Percentiles rank a stretch among this genome's conserved stretches.
phyloP scores from a whole-genome alignment of 306 rosid genomes.

The Dryas alaskensis region DNA sequence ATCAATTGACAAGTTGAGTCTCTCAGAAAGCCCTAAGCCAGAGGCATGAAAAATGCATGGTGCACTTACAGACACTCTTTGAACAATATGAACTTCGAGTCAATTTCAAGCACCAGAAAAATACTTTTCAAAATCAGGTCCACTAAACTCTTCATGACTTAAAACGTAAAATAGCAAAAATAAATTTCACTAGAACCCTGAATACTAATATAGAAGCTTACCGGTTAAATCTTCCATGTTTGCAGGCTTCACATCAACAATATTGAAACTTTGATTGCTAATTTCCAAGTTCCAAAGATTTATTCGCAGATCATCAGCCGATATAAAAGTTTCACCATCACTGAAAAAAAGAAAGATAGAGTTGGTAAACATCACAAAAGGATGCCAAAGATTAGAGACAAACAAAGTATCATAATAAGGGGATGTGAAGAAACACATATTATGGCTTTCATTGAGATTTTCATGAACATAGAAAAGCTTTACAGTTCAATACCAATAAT shows the following conservation, averaged over 20 bases:
- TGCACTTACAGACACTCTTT: neutral
- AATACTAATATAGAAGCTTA: conserved; percentile 36
- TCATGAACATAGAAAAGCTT: neutral
- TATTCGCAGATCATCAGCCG: conserved; percentile 98
- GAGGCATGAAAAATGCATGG: neutral
- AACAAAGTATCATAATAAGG: neutral
- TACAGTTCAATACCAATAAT: neutral
- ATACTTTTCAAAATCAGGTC: neutral
- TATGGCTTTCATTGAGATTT: neutral
- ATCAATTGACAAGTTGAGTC: neutral
- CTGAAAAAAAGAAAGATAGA: conserved; percentile 41
- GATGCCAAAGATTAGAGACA: conserved; percentile 1
- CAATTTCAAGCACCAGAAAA: conserved; percentile 15
- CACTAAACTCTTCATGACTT: neutral
- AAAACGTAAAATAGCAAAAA: neutral
- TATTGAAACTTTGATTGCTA: conserved; percentile 96
- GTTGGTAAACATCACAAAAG: conserved; percentile 15
- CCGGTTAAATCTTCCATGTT: conserved; percentile 99
- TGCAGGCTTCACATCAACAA: conserved; percentile 97
- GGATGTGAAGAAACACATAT: neutral
- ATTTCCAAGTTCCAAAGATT: conserved; percentile 99
- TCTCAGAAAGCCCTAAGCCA: neutral
- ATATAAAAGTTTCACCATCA: conserved; percentile 98
- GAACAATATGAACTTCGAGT: neutral
- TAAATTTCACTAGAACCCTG: neutral